A percentile compares a stretch with the other conserved stretches of the same genome.
Evolutionary conservation across 306 rosid species (phyloP).

Genomic region (Inga laurina): DNA sequence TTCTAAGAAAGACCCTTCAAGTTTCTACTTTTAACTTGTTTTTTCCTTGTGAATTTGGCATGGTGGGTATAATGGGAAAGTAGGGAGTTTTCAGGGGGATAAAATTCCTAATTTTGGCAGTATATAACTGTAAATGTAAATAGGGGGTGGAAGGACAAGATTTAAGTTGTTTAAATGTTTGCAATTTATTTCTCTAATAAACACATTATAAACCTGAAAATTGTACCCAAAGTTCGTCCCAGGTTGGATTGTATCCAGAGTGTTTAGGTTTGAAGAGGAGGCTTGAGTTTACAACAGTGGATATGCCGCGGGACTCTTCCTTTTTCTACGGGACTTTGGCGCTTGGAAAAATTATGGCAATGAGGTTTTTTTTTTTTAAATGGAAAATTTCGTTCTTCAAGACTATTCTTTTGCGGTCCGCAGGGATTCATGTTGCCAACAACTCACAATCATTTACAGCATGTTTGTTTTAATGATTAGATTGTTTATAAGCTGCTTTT

Average conservation of each 20-base stretch:
- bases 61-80: conserved; percentile 46
- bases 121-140: conserved; percentile 49
- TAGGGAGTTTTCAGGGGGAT: conserved; percentile 49
- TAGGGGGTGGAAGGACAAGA: conserved; percentile 26
- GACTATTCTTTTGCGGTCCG: neutral
- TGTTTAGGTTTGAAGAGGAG: conserved; percentile 9
- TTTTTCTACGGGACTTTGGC: neutral
- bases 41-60: conserved; percentile 31
- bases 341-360: neutral
- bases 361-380: neutral
- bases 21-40: conserved; percentile 28
- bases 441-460: neutral
- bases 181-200: neutral
- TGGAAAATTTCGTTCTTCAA: neutral
- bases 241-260: conserved; percentile 22
- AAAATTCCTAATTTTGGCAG: conserved; percentile 51
- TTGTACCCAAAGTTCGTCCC: neutral
- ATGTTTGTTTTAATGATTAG: too few relatives aligned
- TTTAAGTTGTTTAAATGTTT: neutral
- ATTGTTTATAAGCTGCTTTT: too few relatives aligned
- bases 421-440: neutral
- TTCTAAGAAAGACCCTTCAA: conserved; percentile 32
- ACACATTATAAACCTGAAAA: neutral
- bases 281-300: conserved; percentile 41
- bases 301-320: conserved; percentile 21